These are phyloP conservation scores for Hydrangea macrophylla DNA, from an alignment of 148 eudicot genomes.

Conservation along the genomic window DNA sequence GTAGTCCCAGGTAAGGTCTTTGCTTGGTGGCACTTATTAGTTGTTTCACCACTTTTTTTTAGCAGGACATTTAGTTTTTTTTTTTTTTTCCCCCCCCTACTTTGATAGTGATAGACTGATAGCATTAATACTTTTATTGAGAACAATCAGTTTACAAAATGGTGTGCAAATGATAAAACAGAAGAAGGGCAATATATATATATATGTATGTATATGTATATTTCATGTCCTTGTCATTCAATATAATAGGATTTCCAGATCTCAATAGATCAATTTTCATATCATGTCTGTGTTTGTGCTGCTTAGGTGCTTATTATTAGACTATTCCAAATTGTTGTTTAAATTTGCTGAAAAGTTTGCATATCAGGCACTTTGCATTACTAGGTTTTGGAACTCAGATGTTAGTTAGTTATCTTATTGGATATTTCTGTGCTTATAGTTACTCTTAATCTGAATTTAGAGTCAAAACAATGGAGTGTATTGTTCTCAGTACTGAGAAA, in stretches of 20 bases:
- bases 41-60: constrained; percentile 6
- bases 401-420: too few relatives aligned
- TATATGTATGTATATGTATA: too few relatives aligned
- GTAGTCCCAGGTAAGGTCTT: constrained; percentile 76
- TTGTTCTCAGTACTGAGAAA: not conserved
- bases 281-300: not conserved
- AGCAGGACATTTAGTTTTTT: not conserved
- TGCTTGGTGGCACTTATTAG: not conserved
- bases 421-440: not conserved
- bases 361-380: not conserved
- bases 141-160: too few relatives aligned
- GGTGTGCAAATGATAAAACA: not conserved
- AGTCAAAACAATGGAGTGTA: not conserved
- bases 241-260: too few relatives aligned
- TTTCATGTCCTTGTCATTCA: too few relatives aligned
- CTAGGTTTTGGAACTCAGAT: not conserved
- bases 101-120: not conserved
- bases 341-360: not conserved
- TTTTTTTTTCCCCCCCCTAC: not conserved
- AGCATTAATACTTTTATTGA: too few relatives aligned
- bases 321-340: not conserved
- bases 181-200: not conserved
- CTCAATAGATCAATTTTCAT: not conserved
- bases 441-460: not conserved
- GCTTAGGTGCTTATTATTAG: not conserved